Percentiles rank a stretch among this genome's conserved stretches.
Evolutionary conservation across 257 asterid genomes (phyloP).

Genomic region (Buddleja alternifolia): DNA sequence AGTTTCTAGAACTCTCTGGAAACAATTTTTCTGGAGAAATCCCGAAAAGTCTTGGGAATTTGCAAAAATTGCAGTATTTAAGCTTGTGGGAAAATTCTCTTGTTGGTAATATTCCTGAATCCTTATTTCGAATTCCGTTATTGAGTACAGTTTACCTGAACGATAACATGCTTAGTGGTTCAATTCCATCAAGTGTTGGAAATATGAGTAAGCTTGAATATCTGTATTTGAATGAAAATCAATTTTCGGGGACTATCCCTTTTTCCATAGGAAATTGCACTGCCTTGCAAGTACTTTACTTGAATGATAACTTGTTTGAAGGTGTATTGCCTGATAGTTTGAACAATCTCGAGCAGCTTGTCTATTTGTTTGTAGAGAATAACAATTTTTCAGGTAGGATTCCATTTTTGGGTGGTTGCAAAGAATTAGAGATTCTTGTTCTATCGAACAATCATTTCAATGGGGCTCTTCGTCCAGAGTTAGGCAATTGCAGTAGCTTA

Average conservation of each 20-base stretch:
- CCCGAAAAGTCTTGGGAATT: conserved; percentile 58
- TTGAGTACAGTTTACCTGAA: conserved; percentile 48
- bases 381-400: conserved; percentile 58
- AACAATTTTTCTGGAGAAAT: conserved; percentile 61
- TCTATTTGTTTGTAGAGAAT: conserved; percentile 41
- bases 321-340: conserved; percentile 66
- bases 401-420: conserved; percentile 52
- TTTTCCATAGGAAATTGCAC: conserved; percentile 68
- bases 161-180: conserved; percentile 60
- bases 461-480: conserved; percentile 61
- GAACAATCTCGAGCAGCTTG: conserved; percentile 55
- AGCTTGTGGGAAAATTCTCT: conserved; percentile 56
- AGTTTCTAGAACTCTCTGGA: conserved; percentile 50
- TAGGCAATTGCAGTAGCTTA: conserved; percentile 68
- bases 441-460: conserved; percentile 57
- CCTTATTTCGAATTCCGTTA: conserved; percentile 53
- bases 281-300: conserved; percentile 48
- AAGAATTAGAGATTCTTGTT: conserved; percentile 36
- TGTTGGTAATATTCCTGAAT: conserved; percentile 60
- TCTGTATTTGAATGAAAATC: conserved; percentile 49
- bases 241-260: conserved; percentile 65
- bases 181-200: conserved; percentile 60
- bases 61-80: conserved; percentile 43
- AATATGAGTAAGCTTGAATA: conserved; percentile 39
- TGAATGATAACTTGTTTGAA: conserved; percentile 51